These are phyloP conservation scores for Cryptococcus deneoformans DNA, from an alignment of 1,284 basidiomycete species.

Conservation along the genomic window DNA sequence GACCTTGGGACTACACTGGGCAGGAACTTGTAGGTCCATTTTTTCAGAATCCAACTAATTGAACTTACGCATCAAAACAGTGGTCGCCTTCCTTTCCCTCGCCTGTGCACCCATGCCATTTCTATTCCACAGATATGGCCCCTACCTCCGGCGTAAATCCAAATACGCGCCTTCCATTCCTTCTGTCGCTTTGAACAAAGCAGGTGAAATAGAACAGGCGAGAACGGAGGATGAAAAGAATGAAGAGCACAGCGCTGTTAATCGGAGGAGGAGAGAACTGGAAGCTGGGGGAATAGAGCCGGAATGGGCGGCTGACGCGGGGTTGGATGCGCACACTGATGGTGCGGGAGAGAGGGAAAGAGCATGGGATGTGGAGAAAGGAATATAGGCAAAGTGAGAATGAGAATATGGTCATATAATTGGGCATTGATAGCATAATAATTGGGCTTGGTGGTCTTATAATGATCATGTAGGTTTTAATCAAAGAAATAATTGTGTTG, in stretches of 20 bases:
- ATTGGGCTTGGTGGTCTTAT: no score
- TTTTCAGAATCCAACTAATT: not conserved
- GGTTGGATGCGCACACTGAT: slow-evolving; percentile 9
- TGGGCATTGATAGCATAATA: no score
- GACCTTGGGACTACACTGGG: slow-evolving; percentile 44
- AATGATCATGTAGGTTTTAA: no score
- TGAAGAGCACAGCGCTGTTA: slow-evolving; percentile 3
- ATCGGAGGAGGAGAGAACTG: slow-evolving; percentile 3
- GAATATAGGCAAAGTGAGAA: not conserved
- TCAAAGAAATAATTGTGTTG: no score
- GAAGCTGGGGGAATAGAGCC: slow-evolving; percentile 25
- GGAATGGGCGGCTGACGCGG: slow-evolving; percentile 36
- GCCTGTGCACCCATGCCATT: slow-evolving; percentile 59
- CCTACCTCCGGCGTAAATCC: slow-evolving; percentile 38
- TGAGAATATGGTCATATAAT: no score
- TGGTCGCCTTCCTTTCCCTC: slow-evolving; percentile 61
- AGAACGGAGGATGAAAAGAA: slow-evolving; percentile 5
- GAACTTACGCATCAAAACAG: slow-evolving; percentile 23
- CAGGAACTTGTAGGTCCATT: slow-evolving; percentile 26
- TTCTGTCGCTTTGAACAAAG: slow-evolving; percentile 1
- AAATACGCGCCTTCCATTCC: slow-evolving; percentile 22
- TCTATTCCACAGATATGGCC: slow-evolving; percentile 51
- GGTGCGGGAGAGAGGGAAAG: not conserved
- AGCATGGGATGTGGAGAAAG: not conserved
- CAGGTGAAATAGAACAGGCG: slow-evolving; percentile 1